Evolutionary conservation across 495 filamentous ascomycete genomes (phyloP).

Genomic region (Penicillium pulvis): DNA sequence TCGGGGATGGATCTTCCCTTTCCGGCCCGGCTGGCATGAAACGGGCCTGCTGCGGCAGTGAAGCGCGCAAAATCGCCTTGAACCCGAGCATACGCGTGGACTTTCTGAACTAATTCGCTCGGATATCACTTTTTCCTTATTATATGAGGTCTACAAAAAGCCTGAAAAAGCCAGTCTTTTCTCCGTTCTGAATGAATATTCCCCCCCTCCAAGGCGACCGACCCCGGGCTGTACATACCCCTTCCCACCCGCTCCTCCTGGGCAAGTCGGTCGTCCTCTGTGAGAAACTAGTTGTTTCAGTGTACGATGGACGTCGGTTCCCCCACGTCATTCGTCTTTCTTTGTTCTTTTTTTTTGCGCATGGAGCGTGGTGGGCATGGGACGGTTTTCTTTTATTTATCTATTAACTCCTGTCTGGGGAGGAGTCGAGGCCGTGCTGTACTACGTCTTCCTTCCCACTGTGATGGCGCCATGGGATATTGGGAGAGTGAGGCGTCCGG

Average conservation of each 20-base stretch:
- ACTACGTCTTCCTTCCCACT: constrained; percentile 16
- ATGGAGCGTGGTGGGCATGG: constrained; percentile 45
- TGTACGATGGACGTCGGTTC: constrained; percentile 44
- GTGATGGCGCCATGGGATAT: constrained; percentile 17
- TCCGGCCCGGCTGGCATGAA: constrained; percentile 49
- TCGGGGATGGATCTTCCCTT: constrained; percentile 21
- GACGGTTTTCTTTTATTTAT: constrained; percentile 29
- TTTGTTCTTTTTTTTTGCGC: constrained; percentile 25
- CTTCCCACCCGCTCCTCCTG: constrained; percentile 4
- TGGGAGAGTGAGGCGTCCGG: constrained; percentile 24
- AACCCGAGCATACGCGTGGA: constrained; percentile 43
- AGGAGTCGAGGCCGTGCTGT: constrained; percentile 14
- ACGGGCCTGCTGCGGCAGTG: constrained; percentile 50
- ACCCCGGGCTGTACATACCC: constrained; percentile 14
- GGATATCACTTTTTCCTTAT: constrained; percentile 25
- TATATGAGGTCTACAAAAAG: constrained; percentile 19
- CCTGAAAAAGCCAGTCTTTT: constrained; percentile 17
- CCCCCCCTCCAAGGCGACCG: neutral
- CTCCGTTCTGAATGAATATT: neutral
- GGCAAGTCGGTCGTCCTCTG: constrained; percentile 21
- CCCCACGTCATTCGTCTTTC: constrained; percentile 19
- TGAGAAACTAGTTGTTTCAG: constrained; percentile 4
- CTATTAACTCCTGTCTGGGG: constrained; percentile 13
- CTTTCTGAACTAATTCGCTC: constrained; percentile 31
- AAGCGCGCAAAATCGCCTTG: constrained; percentile 43